Evolutionary conservation across 768 basidiomycete species (phyloP).

Genomic region (Lactarius indigo): DNA sequence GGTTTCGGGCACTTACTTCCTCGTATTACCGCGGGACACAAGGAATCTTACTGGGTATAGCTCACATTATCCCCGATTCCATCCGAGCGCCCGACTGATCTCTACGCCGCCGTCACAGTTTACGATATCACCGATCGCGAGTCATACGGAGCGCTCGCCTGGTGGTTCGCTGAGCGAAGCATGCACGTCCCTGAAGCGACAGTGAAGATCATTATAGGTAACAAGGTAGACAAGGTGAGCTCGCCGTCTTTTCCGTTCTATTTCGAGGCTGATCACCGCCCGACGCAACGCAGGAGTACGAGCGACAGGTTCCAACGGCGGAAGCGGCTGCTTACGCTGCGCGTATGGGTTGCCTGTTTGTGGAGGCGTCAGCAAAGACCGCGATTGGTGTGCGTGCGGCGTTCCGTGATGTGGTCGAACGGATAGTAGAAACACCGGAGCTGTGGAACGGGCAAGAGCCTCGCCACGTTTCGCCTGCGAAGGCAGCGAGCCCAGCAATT

Average conservation of each 20-base stretch:
- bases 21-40: conserved; percentile 91
- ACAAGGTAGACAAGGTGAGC: conserved; percentile 84
- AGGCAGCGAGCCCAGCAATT: not conserved
- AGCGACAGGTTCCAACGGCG: conserved; percentile 68
- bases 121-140: conserved; percentile 92
- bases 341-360: conserved; percentile 82
- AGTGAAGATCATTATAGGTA: conserved; percentile 90
- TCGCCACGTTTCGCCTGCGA: conserved; percentile 26
- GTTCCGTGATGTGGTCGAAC: conserved; percentile 72
- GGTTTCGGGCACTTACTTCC: conserved; percentile 90
- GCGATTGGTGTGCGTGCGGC: conserved; percentile 74
- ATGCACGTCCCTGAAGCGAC: conserved; percentile 82
- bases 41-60: conserved; percentile 66
- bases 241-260: not conserved
- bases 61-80: not conserved
- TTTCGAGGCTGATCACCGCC: not conserved
- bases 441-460: conserved; percentile 52
- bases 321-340: conserved; percentile 79
- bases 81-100: not conserved
- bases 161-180: conserved; percentile 90
- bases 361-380: conserved; percentile 92
- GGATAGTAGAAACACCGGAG: conserved; percentile 79
- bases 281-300: conserved; percentile 62
- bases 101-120: conserved; percentile 42
- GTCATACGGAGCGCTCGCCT: conserved; percentile 88